phyloP scores from a whole-genome alignment of 2,329 filamentous ascomycete genomes.

The Hymenoscyphus fraxineus region DNA sequence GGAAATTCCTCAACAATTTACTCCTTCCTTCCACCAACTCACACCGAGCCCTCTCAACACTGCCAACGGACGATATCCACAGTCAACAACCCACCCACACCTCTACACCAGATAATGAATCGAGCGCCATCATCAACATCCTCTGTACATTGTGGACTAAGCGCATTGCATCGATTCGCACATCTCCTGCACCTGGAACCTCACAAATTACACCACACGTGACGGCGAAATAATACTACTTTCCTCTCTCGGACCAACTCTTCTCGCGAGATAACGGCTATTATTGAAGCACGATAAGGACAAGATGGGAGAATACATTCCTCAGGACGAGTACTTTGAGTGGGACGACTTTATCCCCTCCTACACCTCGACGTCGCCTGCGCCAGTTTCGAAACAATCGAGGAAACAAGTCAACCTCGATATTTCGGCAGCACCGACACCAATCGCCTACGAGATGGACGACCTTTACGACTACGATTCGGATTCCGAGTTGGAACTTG shows the following conservation, averaged over 20 bases:
- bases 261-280: not conserved
- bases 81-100: not conserved
- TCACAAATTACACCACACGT: not conserved
- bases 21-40: not conserved
- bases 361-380: not conserved
- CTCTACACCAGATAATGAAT: not conserved
- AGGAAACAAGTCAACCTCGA: not conserved
- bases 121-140: not conserved
- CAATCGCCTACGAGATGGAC: not conserved
- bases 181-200: not conserved
- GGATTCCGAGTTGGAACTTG: conserved; percentile 11
- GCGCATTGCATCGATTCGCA: not conserved
- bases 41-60: not conserved
- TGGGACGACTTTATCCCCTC: conserved; percentile 15
- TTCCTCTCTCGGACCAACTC: not conserved
- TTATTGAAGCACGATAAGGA: not conserved
- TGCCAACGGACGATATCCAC: not conserved
- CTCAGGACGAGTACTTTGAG: conserved; percentile 14
- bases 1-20: conserved; percentile 1
- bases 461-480: conserved; percentile 4
- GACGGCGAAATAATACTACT: not conserved
- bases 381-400: not conserved
- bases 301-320: conserved; percentile 15
- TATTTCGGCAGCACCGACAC: not conserved
- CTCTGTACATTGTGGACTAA: not conserved